Conservation (phyloP, 805 yeast genomes). For the Teunomyces panamensis region DNA sequence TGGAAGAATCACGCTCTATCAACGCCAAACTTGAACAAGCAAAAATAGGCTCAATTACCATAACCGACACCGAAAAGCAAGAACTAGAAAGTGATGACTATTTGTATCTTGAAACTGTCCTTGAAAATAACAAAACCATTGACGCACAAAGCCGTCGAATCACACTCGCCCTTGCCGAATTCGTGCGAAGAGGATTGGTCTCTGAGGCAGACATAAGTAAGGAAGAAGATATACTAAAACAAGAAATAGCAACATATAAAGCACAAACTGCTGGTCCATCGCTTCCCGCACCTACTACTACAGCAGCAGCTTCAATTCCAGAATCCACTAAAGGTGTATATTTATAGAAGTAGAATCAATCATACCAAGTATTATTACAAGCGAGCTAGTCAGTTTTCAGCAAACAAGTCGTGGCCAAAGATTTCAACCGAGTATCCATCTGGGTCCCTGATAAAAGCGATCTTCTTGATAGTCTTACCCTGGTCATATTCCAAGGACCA, state of each 20-base stretch:
- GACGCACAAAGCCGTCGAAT: not conserved
- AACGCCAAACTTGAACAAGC: not conserved
- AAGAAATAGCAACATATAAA: not conserved
- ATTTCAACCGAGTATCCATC: constrained; percentile 87
- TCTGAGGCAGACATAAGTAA: not conserved
- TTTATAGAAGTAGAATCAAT: not conserved
- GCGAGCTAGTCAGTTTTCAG: constrained; percentile 1
- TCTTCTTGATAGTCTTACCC: constrained; percentile 48
- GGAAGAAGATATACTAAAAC: not conserved
- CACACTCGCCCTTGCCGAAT: not conserved
- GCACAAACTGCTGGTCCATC: not conserved
- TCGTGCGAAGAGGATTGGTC: constrained; percentile 1
- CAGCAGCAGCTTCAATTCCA: not conserved
- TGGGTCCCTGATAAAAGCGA: constrained; percentile 83
- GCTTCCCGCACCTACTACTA: too few relatives aligned
- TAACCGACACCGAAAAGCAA: not conserved
- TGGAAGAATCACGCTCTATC: not conserved
- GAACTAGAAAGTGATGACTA: not conserved
- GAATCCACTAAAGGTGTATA: not conserved
- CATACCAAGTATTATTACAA: not conserved
- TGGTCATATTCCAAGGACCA: constrained; percentile 60
- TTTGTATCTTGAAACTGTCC: not conserved
- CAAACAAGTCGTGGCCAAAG: constrained; percentile 39
- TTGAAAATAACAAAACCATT: not conserved
- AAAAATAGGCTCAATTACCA: not conserved